These are phyloP conservation scores for Lanmaoa rubissima DNA, from an alignment of 768 basidiomycete genomes.

Conservation along the genomic window DNA sequence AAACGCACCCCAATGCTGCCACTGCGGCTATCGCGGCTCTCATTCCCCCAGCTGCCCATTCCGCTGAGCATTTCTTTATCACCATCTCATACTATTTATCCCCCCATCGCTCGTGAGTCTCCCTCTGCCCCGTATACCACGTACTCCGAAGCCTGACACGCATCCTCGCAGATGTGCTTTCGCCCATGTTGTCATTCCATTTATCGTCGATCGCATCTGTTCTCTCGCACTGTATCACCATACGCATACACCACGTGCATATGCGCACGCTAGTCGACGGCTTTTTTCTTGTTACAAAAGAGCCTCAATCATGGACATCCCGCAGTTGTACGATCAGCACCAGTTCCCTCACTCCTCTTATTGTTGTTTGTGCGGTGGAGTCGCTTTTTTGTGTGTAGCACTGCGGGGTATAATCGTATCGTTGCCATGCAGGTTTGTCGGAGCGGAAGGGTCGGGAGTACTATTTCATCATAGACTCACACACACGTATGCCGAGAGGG, in stretches of 20 bases:
- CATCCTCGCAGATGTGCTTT: conserved; percentile 10
- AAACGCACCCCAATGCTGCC: conserved; percentile 75
- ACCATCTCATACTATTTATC: conserved; percentile 29
- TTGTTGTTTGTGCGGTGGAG: conserved; percentile 8
- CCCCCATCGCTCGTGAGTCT: conserved; percentile 20
- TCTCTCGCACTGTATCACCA: conserved; percentile 33
- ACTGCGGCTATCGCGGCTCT: conserved; percentile 68
- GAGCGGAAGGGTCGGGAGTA: conserved; percentile 17
- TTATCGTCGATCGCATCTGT: conserved; percentile 32
- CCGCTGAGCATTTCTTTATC: conserved; percentile 39
- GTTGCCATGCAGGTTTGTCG: conserved; percentile 26
- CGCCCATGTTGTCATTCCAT: conserved; percentile 31
- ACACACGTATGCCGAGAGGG: conserved; percentile 14
- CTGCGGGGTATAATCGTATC: conserved; percentile 8
- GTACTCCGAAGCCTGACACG: neutral
- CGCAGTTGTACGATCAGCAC: conserved; percentile 29
- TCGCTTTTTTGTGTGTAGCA: conserved; percentile 15
- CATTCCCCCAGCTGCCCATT: conserved; percentile 64
- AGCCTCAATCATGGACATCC: conserved; percentile 15
- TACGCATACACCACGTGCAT: conserved; percentile 35
- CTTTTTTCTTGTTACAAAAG: neutral
- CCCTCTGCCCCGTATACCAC: neutral
- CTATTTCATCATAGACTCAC: conserved; percentile 24
- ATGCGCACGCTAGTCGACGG: conserved; percentile 33
- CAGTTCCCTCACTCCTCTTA: conserved; percentile 3